Base-by-base conservation (phyloP, 345 rosid genomes). In the Pelargonium nanum region DNA sequence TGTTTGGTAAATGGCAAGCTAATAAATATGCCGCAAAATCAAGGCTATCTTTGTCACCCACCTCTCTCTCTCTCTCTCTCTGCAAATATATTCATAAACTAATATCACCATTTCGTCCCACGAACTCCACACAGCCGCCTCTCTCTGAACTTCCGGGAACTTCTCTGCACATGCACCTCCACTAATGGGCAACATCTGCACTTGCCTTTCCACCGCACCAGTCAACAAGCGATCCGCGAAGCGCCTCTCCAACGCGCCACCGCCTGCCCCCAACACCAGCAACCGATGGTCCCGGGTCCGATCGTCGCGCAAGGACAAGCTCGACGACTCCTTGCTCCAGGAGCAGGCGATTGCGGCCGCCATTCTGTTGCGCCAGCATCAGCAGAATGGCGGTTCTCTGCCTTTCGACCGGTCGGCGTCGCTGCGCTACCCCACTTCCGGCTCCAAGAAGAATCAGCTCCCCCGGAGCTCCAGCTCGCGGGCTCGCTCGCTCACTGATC, bases 381-480 rank as follows among this genome's bases (percentile, higher is more conserved):
- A 74, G 74, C 92, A 75, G 6, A 81, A 85, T 22, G 79, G 64
- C 0, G 80, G 58, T 25, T 75, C 84, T 4, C 55, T 77, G 59
- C 76, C 84, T 6, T 85, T 90, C 79, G 96, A 87, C 71, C 91
- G 97, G 26, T 90, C 97, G 1, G 55, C 81, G 15, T 93, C 97
- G 0, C 69, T 81, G 13, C 76, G 96, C 55, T 85, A 78, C 75
- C 83, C 86, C 28, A 81, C 71, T 26, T 75, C 32, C 69, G 19
- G 56, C 19, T 17, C 96, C 19, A 87, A 81, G 78, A 85, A 80
- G 76, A 72, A 65, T 59, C 88, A 77, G 68, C 73, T 93, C 73
- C 90, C 97, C 52, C 78, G 95, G 61, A 93, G 95, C 76, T 87
- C 99, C 19, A 93, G 96, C 67, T 68, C 96, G 10, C 75, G 97